Evolutionary conservation across 306 rosid genomes (phyloP).

Genomic region (Lathyrus aphaca): DNA sequence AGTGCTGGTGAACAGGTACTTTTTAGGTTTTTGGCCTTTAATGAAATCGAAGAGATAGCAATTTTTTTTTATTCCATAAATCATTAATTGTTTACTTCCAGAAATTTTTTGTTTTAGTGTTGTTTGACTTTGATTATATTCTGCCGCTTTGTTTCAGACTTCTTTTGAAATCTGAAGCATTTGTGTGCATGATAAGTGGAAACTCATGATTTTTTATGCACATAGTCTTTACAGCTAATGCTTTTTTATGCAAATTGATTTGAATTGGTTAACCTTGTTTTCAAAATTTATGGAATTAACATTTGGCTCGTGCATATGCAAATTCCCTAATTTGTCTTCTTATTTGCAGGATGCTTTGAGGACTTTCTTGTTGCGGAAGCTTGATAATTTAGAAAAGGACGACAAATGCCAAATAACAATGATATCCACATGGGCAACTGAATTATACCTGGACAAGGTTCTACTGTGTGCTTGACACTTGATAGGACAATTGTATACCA

Average conservation of each 20-base stretch:
- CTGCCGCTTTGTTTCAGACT: constrained; percentile 5
- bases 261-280: constrained; percentile 23
- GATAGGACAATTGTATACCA: constrained; percentile 37
- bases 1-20: constrained; percentile 85
- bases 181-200: constrained; percentile 11
- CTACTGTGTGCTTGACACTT: constrained; percentile 39
- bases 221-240: constrained; percentile 15
- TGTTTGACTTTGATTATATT: background rate
- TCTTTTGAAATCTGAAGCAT: constrained; percentile 17
- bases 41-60: constrained; percentile 10
- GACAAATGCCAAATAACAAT: constrained; percentile 99
- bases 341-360: constrained; percentile 86
- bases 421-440: constrained; percentile 98
- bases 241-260: constrained; percentile 31
- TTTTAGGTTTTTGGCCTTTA: constrained; percentile 29
- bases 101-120: constrained; percentile 18
- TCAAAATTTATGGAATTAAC: constrained; percentile 16
- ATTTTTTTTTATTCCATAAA: constrained; percentile 30
- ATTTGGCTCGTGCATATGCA: constrained; percentile 24
- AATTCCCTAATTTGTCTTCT: constrained; percentile 32
- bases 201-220: constrained; percentile 22
- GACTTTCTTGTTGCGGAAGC: constrained; percentile 87
- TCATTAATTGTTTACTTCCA: constrained; percentile 8
- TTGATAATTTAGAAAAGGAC: constrained; percentile 75
- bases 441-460: constrained; percentile 96